These are phyloP conservation scores for Trypanosoma grayi DNA, from an alignment of 208 protist species.

Conservation along the genomic window DNA sequence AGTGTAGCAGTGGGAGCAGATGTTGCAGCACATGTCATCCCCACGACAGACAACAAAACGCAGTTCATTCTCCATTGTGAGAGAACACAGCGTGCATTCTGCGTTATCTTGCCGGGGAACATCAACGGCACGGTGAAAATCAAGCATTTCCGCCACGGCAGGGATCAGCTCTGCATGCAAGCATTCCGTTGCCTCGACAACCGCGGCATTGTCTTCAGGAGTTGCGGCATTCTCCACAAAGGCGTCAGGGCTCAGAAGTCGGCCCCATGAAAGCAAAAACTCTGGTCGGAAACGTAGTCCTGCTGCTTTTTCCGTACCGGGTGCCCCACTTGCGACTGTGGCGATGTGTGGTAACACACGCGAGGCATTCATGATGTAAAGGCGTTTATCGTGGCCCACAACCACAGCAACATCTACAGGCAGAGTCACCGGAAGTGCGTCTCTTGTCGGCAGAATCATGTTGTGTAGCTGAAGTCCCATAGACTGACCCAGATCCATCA, in stretches of 20 bases:
- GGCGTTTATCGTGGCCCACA: slow-evolving; percentile 51
- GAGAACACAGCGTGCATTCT: slow-evolving; percentile 49
- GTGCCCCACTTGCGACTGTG: slow-evolving; percentile 4
- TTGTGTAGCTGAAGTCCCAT: slow-evolving; percentile 36
- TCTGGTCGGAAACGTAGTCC: slow-evolving; percentile 39
- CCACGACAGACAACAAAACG: slow-evolving; percentile 71
- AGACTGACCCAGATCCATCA: slow-evolving; percentile 28
- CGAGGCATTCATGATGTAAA: slow-evolving; percentile 56
- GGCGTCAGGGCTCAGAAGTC: slow-evolving; percentile 41
- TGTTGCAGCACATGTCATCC: slow-evolving; percentile 47
- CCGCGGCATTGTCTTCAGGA: slow-evolving; percentile 21
- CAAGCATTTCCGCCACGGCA: slow-evolving; percentile 47
- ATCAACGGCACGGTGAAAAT: slow-evolving; percentile 37
- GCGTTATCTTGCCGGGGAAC: slow-evolving; percentile 25
- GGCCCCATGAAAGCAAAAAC: slow-evolving; percentile 34
- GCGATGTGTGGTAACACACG: slow-evolving; percentile 56
- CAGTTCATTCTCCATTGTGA: slow-evolving; percentile 69
- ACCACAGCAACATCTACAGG: slow-evolving; percentile 33
- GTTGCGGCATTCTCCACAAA: slow-evolving; percentile 26
- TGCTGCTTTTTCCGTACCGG: neutral
- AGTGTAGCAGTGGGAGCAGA: slow-evolving; percentile 81
- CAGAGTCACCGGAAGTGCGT: slow-evolving; percentile 7
- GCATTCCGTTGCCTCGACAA: slow-evolving; percentile 33
- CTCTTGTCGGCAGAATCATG: slow-evolving; percentile 17
- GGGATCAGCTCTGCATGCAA: slow-evolving; percentile 51